Percentiles rank a stretch among this genome's conserved stretches.
phyloP scores from a whole-genome alignment of 768 basidiomycete genomes.

The Macrolepiota dolichaula region DNA sequence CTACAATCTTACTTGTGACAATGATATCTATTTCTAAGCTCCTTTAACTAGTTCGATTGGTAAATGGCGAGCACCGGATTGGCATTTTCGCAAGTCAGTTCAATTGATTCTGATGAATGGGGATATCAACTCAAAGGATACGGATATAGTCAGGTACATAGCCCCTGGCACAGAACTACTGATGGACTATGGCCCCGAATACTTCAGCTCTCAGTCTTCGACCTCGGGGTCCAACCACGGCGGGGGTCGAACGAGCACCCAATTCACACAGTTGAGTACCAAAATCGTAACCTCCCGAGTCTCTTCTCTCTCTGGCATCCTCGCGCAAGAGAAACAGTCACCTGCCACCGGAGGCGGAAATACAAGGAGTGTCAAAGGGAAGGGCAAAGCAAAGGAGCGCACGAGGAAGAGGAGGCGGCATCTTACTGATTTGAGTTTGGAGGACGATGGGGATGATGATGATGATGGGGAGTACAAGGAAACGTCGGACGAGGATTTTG shows the following conservation, averaged over 20 bases:
- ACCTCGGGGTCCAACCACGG: not conserved
- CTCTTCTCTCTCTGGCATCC: not conserved
- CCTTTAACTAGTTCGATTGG: constrained; percentile 4
- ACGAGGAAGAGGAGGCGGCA: not conserved
- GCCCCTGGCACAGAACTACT: constrained; percentile 15
- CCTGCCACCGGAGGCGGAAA: not conserved
- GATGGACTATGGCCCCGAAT: constrained; percentile 15
- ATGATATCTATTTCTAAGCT: not conserved
- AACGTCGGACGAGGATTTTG: not conserved
- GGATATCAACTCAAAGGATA: no score
- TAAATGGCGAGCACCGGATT: constrained; percentile 15
- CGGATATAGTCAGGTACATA: constrained; percentile 9
- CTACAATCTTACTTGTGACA: not conserved
- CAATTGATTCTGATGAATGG: no score
- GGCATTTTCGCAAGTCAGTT: constrained; percentile 12
- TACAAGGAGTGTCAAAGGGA: not conserved
- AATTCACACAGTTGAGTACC: no score
- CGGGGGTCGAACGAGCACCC: not conserved
- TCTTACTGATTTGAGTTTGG: not conserved
- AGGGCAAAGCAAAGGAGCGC: not conserved
- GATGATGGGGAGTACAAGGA: not conserved
- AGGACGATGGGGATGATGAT: not conserved
- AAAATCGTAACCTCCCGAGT: not conserved
- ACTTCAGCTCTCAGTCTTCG: not conserved
- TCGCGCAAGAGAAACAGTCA: not conserved